These are phyloP conservation scores for Dianthus caryophyllus DNA, from an alignment of 148 eudicot species.

Conservation along the genomic window DNA sequence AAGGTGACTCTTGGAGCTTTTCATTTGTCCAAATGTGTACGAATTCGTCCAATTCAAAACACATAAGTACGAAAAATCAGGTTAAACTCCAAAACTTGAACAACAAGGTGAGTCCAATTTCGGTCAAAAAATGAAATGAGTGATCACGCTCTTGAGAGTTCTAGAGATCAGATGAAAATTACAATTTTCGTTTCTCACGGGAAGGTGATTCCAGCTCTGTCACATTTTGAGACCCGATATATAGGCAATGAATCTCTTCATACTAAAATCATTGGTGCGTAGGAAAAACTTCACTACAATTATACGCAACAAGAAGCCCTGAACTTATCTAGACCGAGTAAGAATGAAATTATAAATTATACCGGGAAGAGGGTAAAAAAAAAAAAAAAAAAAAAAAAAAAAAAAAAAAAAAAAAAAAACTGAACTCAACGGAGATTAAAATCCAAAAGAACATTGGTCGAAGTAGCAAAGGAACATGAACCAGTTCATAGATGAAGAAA, in stretches of 20 bases:
- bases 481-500: conserved; percentile 16
- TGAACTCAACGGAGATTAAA: too few relatives aligned
- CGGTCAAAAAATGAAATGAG: not conserved
- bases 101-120: not conserved
- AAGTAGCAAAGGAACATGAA: conserved; percentile 16
- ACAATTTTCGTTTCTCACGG: not conserved
- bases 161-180: not conserved
- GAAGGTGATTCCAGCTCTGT: not conserved
- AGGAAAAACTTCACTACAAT: conserved; percentile 10
- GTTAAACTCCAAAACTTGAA: not conserved
- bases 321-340: too few relatives aligned
- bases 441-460: too few relatives aligned
- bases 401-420: too few relatives aligned
- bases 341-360: too few relatives aligned
- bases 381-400: too few relatives aligned
- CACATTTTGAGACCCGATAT: conserved; percentile 9
- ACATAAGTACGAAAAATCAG: not conserved
- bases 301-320: conserved; percentile 8
- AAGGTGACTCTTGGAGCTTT: not conserved
- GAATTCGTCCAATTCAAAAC: not conserved
- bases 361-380: too few relatives aligned
- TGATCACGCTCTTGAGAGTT: not conserved
- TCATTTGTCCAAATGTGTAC: not conserved
- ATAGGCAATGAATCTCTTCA: conserved; percentile 9
- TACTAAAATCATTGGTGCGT: conserved; percentile 8